Conservation (phyloP, 768 basidiomycete species). For the Kwoniella heveanensis region DNA sequence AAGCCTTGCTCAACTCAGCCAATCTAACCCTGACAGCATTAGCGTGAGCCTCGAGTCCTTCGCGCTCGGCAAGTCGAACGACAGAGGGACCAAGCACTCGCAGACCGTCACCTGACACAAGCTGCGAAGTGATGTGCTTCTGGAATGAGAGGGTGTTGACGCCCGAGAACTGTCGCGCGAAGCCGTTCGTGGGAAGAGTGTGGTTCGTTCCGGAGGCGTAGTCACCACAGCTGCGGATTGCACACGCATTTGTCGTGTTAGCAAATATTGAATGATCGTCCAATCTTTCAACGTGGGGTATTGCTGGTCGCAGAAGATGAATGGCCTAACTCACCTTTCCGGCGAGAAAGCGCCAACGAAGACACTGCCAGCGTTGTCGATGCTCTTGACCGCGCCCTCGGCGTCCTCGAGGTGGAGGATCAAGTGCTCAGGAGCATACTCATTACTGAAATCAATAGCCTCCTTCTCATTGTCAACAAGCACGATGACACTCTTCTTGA, state of each 20-base stretch:
- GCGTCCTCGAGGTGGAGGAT: slow-evolving; percentile 85
- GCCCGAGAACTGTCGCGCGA: slow-evolving; percentile 96
- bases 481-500: slow-evolving; percentile 88
- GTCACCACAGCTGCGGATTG: slow-evolving; percentile 77
- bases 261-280: too few species aligned
- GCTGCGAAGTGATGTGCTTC: slow-evolving; percentile 97
- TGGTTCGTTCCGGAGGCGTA: slow-evolving; percentile 99
- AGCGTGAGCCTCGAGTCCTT: slow-evolving; percentile 91
- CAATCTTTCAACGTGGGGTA: background rate
- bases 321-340: slow-evolving; percentile 68
- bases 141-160: slow-evolving; percentile 97
- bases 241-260: background rate
- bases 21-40: slow-evolving; percentile 91
- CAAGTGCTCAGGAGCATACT: slow-evolving; percentile 97
- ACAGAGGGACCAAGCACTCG: slow-evolving; percentile 80
- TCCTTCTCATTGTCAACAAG: slow-evolving; percentile 68
- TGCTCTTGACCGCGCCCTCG: slow-evolving; percentile 63
- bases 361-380: slow-evolving; percentile 93
- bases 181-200: slow-evolving; percentile 84
- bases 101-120: slow-evolving; percentile 78
- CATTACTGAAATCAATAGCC: slow-evolving; percentile 87
- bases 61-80: slow-evolving; percentile 85
- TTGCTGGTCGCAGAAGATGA: background rate
- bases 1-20: slow-evolving; percentile 17
- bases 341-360: slow-evolving; percentile 95